phyloP scores from a whole-genome alignment of 495 filamentous ascomycete genomes.

The Cetradonia linearis region DNA sequence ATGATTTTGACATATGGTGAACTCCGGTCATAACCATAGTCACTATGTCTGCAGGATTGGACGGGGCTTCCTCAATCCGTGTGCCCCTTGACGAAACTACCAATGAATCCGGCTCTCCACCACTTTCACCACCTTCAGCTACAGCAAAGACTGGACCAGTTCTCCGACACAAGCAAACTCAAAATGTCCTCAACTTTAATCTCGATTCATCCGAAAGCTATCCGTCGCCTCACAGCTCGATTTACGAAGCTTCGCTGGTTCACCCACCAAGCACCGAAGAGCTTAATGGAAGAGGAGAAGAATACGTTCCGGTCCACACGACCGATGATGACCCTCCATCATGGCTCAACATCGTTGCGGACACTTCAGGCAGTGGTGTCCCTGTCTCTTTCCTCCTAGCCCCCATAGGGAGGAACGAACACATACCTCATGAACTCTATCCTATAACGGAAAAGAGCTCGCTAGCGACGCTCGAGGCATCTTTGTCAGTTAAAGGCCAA shows the following conservation, averaged over 20 bases:
- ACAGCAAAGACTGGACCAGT: conserved; percentile 9
- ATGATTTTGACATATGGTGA: neutral
- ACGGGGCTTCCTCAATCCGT: conserved; percentile 7
- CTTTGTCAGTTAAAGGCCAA: conserved; percentile 9
- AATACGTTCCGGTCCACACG: neutral
- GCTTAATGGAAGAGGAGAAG: neutral
- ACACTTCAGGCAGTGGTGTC: conserved; percentile 14
- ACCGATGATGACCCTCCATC: conserved; percentile 6
- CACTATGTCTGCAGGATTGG: conserved; percentile 13
- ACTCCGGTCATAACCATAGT: neutral
- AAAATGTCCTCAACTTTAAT: conserved; percentile 21
- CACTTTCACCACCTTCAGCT: conserved; percentile 14
- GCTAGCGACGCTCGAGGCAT: conserved; percentile 17
- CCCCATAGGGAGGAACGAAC: neutral
- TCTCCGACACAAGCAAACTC: conserved; percentile 19
- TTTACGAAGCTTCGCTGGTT: conserved; percentile 35
- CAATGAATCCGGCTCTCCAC: conserved; percentile 9
- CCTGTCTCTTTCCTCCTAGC: conserved; percentile 18
- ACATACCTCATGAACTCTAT: conserved; percentile 17
- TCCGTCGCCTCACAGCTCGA: conserved; percentile 34
- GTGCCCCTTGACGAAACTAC: conserved; percentile 16
- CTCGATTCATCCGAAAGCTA: conserved; percentile 31
- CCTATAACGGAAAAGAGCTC: conserved; percentile 21
- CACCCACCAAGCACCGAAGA: neutral
- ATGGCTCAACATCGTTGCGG: conserved; percentile 16